These are phyloP conservation scores for Calocybe gambosa DNA, from an alignment of 1,284 basidiomycete genomes.

Conservation along the genomic window DNA sequence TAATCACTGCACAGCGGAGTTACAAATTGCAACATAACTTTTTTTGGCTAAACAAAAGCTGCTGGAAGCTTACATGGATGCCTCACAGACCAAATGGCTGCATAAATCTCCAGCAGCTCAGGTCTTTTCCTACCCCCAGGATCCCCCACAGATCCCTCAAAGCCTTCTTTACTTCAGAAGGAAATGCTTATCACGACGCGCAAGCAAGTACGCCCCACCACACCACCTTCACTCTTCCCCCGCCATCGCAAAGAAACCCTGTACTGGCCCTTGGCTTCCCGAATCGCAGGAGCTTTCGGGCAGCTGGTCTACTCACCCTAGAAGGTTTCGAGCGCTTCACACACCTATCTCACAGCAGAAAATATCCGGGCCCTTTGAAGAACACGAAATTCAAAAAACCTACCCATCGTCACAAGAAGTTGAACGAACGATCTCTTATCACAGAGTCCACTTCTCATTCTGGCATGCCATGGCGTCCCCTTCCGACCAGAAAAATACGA, in stretches of 20 bases:
- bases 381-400: not conserved
- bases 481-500: slow-evolving; percentile 7
- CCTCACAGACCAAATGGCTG: no score
- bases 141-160: not conserved
- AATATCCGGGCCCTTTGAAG: no score
- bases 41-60: no score
- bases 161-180: no score
- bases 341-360: slow-evolving; percentile 1
- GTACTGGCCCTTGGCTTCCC: not conserved
- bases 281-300: not conserved
- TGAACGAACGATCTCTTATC: not conserved
- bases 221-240: slow-evolving; percentile 6
- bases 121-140: no score
- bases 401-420: not conserved
- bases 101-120: no score
- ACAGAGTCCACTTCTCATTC: slow-evolving; percentile 6
- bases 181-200: not conserved
- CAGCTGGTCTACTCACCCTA: not conserved
- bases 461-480: slow-evolving; percentile 12
- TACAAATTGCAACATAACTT: no score
- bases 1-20: no score
- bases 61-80: no score
- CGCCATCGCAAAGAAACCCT: slow-evolving; percentile 1
- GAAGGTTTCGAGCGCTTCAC: not conserved
- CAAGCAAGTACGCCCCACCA: not conserved